A percentile compares a stretch with the other conserved stretches of the same genome.
phyloP scores from a whole-genome alignment of 495 filamentous ascomycete genomes.

The Aspergillus heteromorphus region DNA sequence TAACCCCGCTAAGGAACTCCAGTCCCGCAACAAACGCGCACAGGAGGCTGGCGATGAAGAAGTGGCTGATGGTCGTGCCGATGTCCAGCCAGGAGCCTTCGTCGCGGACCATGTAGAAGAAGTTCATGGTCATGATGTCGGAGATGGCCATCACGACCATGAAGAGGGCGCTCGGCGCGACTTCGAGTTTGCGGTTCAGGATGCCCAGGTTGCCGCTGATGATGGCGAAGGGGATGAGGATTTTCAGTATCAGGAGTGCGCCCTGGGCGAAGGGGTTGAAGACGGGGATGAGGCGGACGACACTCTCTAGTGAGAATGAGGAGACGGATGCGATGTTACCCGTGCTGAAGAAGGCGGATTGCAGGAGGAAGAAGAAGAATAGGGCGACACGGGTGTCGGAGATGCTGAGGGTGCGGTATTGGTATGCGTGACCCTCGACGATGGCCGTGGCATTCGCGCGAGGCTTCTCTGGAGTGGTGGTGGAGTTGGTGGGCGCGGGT shows the following conservation, averaged over 20 bases:
- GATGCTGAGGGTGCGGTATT: conserved; percentile 69
- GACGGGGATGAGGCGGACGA: conserved; percentile 84
- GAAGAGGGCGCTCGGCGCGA: conserved; percentile 79
- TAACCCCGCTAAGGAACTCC: conserved; percentile 78
- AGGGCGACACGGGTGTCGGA: conserved; percentile 80
- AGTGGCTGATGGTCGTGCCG: conserved; percentile 91
- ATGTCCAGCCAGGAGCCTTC: conserved; percentile 98
- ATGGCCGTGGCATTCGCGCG: conserved; percentile 23
- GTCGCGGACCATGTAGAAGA: conserved; percentile 96
- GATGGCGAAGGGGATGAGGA: conserved; percentile 89
- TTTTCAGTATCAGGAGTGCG: conserved; percentile 79
- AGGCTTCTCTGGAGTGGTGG: conserved; percentile 20
- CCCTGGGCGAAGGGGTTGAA: conserved; percentile 93
- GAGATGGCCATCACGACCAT: conserved; percentile 92
- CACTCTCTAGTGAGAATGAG: conserved; percentile 89
- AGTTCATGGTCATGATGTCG: conserved; percentile 90
- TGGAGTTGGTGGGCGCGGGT: conserved; percentile 14
- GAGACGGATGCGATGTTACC: conserved; percentile 95
- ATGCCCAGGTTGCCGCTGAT: conserved; percentile 92
- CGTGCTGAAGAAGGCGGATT: conserved; percentile 95
- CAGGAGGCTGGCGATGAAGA: conserved; percentile 81
- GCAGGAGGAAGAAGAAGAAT: conserved; percentile 92
- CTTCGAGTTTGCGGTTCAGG: conserved; percentile 77
- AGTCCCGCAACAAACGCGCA: conserved; percentile 87
- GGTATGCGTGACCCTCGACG: conserved; percentile 33